Evolutionary conservation across 2,329 filamentous ascomycete species (phyloP), one percentile per base, ranked within the genome.

Genomic region (Seiridium cupressi): DNA sequence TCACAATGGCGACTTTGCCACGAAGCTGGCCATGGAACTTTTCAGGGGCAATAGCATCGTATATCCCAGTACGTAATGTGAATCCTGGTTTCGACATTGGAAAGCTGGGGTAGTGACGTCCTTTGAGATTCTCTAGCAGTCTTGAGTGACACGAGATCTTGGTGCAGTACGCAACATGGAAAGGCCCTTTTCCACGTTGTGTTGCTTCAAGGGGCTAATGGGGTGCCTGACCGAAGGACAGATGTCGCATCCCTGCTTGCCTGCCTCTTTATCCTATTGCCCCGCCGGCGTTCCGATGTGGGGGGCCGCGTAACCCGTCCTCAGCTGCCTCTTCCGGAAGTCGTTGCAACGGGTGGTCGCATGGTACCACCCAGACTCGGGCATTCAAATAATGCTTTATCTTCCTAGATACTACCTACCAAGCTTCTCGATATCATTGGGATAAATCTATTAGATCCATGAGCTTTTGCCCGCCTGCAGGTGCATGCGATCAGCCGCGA

Each of bases 1-100:
- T 57, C 42, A 57, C 44, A 34, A 57, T 18, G 13, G 55, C 55
- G 44, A 47, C n/a, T 34, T 57, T 47, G 42, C 55, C 55, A 3
- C 9, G 26, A 5, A 57, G 42, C 5, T 7, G 11, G 26, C 42
- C 42, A n/a, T 7, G 3, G 8, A 57, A 48, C 10, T 26, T 34
- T 7, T 47, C 42, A 0, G 55, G 42, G 38, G 8, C 5, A 34
- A 57, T 57, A 5, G 42, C 55, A 47, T 47, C 42, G 26, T 57
- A 57, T 18, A 47, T 57, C 1, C 55, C 55, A 4, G 55, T 57
- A 13, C 55, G 55, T 10, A 47, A 34, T 3, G 55, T 48, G 10
- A 57, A 48, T 18, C 35, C 26, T 35, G 55, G 44, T 4, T 47
- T 47, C 42, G 44, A 11, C 55, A 57, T 57, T 26, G 18, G 18